phyloP scores from a whole-genome alignment of 805 yeast species.

The Pichia cabralensis region DNA sequence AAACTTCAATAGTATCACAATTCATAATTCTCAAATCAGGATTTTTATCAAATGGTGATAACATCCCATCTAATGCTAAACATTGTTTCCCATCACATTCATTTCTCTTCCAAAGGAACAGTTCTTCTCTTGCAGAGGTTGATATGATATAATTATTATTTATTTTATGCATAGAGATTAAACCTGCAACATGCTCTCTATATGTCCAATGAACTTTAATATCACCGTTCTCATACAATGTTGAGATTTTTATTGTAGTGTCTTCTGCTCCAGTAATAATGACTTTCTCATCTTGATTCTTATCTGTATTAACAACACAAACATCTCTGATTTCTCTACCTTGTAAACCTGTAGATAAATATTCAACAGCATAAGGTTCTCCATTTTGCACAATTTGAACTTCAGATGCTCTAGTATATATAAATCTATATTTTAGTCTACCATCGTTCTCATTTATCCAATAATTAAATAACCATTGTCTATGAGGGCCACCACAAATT shows the following conservation, averaged over 20 bases:
- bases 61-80: conserved; percentile 37
- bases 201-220: conserved; percentile 47
- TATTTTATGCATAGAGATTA: conserved; percentile 64
- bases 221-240: conserved; percentile 30
- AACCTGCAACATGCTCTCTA: conserved; percentile 80
- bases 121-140: conserved; percentile 83
- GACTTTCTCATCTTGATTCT: conserved; percentile 26
- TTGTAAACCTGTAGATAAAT: conserved; percentile 60
- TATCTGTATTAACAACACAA: conserved; percentile 32
- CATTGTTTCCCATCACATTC: conserved; percentile 20
- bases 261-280: conserved; percentile 85
- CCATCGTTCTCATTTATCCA: conserved; percentile 12
- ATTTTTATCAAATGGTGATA: conserved; percentile 44
- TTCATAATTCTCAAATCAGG: conserved; percentile 92
- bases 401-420: conserved; percentile 49
- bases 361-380: conserved; percentile 12
- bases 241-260: conserved; percentile 59
- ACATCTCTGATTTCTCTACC: conserved; percentile 86
- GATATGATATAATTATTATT: conserved; percentile 38
- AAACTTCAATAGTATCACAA: conserved; percentile 41
- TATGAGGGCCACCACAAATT: conserved; percentile 85
- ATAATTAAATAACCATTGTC: conserved; percentile 60
- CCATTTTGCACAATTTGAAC: conserved; percentile 31
- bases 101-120: conserved; percentile 61
- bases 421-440: conserved; percentile 32